Conservation (phyloP, 148 eudicot genomes). For the Agrostemma githago region DNA sequence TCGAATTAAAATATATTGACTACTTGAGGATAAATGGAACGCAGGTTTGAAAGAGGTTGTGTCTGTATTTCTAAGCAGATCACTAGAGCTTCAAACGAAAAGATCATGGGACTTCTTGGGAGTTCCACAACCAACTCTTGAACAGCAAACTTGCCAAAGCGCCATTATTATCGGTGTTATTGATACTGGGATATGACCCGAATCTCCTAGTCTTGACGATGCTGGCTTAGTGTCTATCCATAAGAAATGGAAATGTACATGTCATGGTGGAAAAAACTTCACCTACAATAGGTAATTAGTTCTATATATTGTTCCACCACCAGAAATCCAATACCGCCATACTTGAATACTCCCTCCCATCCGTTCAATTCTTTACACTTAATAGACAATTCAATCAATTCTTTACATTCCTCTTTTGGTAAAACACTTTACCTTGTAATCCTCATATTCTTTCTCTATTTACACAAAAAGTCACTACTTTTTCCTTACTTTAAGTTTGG, state of each 20-base stretch:
- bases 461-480: too few relatives aligned
- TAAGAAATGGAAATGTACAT: conserved; percentile 53
- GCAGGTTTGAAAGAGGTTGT: conserved; percentile 32
- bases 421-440: too few relatives aligned
- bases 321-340: too few relatives aligned
- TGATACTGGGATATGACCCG: conserved; percentile 59
- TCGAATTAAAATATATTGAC: neutral
- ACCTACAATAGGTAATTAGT: conserved; percentile 57
- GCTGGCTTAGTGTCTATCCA: conserved; percentile 44
- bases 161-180: conserved; percentile 40
- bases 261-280: conserved; percentile 34
- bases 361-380: too few relatives aligned
- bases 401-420: too few relatives aligned
- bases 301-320: too few relatives aligned
- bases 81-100: conserved; percentile 45
- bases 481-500: too few relatives aligned
- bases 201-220: conserved; percentile 40
- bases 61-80: conserved; percentile 43
- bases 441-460: too few relatives aligned
- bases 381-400: too few relatives aligned
- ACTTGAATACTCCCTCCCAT: too few relatives aligned
- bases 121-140: conserved; percentile 14
- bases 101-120: conserved; percentile 72
- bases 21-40: conserved; percentile 19
- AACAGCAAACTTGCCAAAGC: conserved; percentile 25